These are phyloP conservation scores for Berberis thunbergii DNA, from an alignment of 164 flowering plant genomes.

Conservation along the genomic window DNA sequence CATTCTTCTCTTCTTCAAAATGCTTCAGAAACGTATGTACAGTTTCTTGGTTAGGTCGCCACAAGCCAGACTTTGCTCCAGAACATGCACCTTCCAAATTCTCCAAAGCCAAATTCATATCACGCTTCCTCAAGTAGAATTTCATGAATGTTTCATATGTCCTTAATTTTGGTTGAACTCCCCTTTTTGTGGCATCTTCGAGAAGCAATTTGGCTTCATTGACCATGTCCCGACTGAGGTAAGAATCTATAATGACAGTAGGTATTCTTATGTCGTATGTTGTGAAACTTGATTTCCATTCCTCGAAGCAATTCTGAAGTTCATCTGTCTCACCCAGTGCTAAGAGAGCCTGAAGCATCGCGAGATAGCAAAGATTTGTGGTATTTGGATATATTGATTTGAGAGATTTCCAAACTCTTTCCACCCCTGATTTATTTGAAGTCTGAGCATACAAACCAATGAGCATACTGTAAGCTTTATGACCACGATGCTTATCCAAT, in stretches of 20 bases:
- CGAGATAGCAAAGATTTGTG: conserved; percentile 24
- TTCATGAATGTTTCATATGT: conserved; percentile 19
- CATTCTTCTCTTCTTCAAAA: conserved; percentile 23
- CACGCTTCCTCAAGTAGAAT: conserved; percentile 18
- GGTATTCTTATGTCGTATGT: conserved; percentile 26
- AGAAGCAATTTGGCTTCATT: conserved; percentile 21
- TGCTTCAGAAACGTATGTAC: conserved; percentile 12
- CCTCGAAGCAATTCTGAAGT: conserved; percentile 23
- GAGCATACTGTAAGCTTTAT: conserved; percentile 15
- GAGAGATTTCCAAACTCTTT: conserved; percentile 28
- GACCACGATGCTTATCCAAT: conserved; percentile 9
- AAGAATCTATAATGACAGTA: conserved; percentile 23
- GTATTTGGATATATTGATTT: conserved; percentile 17
- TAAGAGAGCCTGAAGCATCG: conserved; percentile 25
- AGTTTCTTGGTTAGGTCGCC: conserved; percentile 15
- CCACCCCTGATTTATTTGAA: conserved; percentile 20
- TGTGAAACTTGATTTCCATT: conserved; percentile 29
- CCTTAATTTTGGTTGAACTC: conserved; percentile 11
- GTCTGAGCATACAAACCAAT: conserved; percentile 24
- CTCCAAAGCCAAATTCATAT: conserved; percentile 23
- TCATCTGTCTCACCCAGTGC: conserved; percentile 23
- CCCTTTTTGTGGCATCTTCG: conserved; percentile 13
- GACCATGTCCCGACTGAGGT: conserved; percentile 25
- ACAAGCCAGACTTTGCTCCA: not conserved
- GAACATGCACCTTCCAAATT: conserved; percentile 9